Evolutionary conservation across 2,329 filamentous ascomycete genomes (phyloP), one percentile per base, ranked within the genome.

Genomic region (Huntiella abstrusa): DNA sequence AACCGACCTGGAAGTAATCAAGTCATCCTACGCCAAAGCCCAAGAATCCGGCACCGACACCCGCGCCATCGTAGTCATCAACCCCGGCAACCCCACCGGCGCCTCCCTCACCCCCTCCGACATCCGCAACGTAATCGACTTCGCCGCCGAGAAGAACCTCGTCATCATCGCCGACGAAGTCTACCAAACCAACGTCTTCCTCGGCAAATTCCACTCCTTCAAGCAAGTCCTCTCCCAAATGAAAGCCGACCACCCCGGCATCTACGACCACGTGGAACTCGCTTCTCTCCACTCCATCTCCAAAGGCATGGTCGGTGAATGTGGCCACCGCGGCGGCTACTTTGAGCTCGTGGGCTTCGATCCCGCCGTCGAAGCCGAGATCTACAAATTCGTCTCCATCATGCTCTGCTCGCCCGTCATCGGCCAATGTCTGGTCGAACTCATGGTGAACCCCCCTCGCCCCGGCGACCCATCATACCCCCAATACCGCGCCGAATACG

Each of bases 231-330:
- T 98, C 43, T 76, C 87, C 52, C 71, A 80, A 55, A 67, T 96
- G 56, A 88, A 96, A 62, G 69, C 80, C 61, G 73, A 80, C 58
- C 63, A 70, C 39, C 75, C 80, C 1, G 82, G 77, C 57, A 78
- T 77, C 60, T 96, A 85, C 65, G 83, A 93, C 63, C 62, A 74
- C 54, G 69, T 98, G 50, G 87, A 96, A 67, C 75, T 98, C 49
- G 88, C 80, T 42, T 94, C 85, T 45, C 70, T 98, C 53, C 88
- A 98, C 71, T 88, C 81, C 56, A 73, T 92, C 47, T 94, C 85
- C 60, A 98, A 98, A 74, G 91, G 91, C 57, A 96, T 98, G 87
- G 83, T 95, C 6, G 91, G 91, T 59, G 91, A 98, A 69, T 98
- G 91, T 61, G 91, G 91, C 45, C 91, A 98, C 68, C 83, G 91